Percentiles rank a stretch among this genome's conserved stretches.
phyloP scores from a whole-genome alignment of 495 filamentous ascomycete species.

The Poronia punctata region DNA sequence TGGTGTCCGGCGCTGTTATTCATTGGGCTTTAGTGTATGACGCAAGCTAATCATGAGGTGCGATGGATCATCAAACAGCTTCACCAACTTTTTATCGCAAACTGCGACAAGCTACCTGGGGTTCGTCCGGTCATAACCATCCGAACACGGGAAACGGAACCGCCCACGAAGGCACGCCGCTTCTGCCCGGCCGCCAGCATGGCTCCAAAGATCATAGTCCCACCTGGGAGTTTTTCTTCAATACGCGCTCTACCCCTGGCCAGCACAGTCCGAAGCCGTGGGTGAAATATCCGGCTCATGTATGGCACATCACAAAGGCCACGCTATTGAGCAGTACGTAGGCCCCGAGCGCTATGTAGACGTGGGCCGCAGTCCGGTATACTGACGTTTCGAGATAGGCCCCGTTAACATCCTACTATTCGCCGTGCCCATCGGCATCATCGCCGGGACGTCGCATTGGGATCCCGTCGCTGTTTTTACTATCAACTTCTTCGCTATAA shows the following conservation, averaged over 20 bases:
- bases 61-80: conserved; percentile 21
- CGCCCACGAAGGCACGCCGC: conserved; percentile 28
- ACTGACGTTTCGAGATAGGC: conserved; percentile 28
- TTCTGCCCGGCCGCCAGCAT: conserved; percentile 15
- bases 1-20: no score
- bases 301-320: conserved; percentile 44
- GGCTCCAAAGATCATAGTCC: conserved; percentile 9
- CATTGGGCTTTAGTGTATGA: conserved; percentile 1
- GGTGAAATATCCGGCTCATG: conserved; percentile 50
- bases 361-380: background rate
- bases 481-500: conserved; percentile 93
- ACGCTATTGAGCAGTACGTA: conserved; percentile 49
- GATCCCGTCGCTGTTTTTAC: conserved; percentile 71
- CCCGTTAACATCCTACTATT: conserved; percentile 83
- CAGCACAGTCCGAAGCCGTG: conserved; percentile 42
- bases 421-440: conserved; percentile 84
- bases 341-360: background rate
- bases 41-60: conserved; percentile 23
- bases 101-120: conserved; percentile 22
- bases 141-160: conserved; percentile 13
- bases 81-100: conserved; percentile 20
- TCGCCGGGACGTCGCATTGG: conserved; percentile 67
- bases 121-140: conserved; percentile 13
- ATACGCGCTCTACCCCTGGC: conserved; percentile 39
- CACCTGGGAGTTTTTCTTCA: conserved; percentile 37